These are phyloP conservation scores for Vigna radiata DNA, from an alignment of 306 rosid genomes.

Conservation along the genomic window DNA sequence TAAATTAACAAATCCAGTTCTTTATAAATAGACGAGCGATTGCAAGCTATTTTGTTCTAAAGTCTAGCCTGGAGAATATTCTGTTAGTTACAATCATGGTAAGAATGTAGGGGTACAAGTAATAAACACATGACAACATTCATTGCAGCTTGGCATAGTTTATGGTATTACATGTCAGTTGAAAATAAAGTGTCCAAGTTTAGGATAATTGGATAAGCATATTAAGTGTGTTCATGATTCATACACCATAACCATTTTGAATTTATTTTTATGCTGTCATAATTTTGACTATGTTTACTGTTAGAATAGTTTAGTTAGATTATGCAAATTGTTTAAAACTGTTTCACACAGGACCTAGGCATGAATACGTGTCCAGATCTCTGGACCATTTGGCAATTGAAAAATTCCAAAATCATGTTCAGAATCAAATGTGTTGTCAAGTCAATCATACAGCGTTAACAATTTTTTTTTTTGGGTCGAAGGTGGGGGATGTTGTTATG, in stretches of 20 bases:
- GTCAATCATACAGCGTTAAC: not conserved
- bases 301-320: slow-evolving; percentile 15
- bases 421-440: slow-evolving; percentile 8
- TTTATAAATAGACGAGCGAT: not conserved
- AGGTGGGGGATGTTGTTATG: not conserved
- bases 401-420: slow-evolving; percentile 32
- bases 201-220: not conserved
- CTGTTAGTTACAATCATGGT: not conserved
- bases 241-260: slow-evolving; percentile 16
- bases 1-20: not conserved
- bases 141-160: not conserved
- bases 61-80: slow-evolving; percentile 7
- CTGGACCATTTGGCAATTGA: slow-evolving; percentile 10
- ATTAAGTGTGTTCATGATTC: not conserved
- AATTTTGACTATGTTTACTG: slow-evolving; percentile 34
- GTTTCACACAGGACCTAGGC: slow-evolving; percentile 9
- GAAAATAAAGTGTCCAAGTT: slow-evolving; percentile 17
- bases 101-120: not conserved
- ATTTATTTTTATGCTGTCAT: slow-evolving; percentile 7
- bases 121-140: not conserved
- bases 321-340: slow-evolving; percentile 30
- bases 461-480: not conserved
- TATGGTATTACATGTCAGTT: not conserved
- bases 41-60: not conserved
- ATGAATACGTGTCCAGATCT: slow-evolving; percentile 15